Percentiles rank a stretch among this genome's conserved stretches.
These are phyloP conservation scores for Microcyclospora pomicola DNA, from an alignment of 2,329 filamentous ascomycete species.

Conservation along the genomic window DNA sequence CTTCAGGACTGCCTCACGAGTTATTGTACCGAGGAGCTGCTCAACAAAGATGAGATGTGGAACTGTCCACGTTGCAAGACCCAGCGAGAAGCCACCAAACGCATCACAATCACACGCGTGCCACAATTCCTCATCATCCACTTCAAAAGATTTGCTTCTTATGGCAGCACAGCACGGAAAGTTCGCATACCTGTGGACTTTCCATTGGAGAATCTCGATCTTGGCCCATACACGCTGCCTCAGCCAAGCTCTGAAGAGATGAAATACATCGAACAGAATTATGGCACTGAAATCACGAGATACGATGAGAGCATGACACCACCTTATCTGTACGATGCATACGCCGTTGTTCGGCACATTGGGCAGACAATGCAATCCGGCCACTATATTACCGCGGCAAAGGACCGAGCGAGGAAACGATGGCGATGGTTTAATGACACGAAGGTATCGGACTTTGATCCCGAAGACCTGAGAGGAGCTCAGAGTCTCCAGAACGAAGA, in stretches of 20 bases:
- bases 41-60: slow-evolving; percentile 55
- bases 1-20: slow-evolving; percentile 56
- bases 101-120: slow-evolving; percentile 60
- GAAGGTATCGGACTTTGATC: slow-evolving; percentile 42
- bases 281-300: slow-evolving; percentile 22
- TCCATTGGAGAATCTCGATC: slow-evolving; percentile 55
- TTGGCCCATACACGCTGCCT: slow-evolving; percentile 46
- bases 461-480: slow-evolving; percentile 27
- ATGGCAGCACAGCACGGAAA: slow-evolving; percentile 45
- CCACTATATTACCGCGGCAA: slow-evolving; percentile 61
- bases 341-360: slow-evolving; percentile 67
- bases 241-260: slow-evolving; percentile 25
- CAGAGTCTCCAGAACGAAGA: slow-evolving; percentile 43
- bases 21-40: slow-evolving; percentile 53
- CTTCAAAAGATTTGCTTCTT: slow-evolving; percentile 56
- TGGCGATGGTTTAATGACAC: slow-evolving; percentile 52
- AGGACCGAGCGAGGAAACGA: slow-evolving; percentile 35
- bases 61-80: slow-evolving; percentile 62
- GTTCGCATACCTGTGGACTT: slow-evolving; percentile 60
- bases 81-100: slow-evolving; percentile 53
- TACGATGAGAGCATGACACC: slow-evolving; percentile 30
- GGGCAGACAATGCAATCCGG: slow-evolving; percentile 56
- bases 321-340: slow-evolving; percentile 69
- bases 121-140: slow-evolving; percentile 67
- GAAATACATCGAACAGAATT: slow-evolving; percentile 18